Conservation (phyloP, 2,329 filamentous ascomycete genomes). For the Claviceps capensis region DNA sequence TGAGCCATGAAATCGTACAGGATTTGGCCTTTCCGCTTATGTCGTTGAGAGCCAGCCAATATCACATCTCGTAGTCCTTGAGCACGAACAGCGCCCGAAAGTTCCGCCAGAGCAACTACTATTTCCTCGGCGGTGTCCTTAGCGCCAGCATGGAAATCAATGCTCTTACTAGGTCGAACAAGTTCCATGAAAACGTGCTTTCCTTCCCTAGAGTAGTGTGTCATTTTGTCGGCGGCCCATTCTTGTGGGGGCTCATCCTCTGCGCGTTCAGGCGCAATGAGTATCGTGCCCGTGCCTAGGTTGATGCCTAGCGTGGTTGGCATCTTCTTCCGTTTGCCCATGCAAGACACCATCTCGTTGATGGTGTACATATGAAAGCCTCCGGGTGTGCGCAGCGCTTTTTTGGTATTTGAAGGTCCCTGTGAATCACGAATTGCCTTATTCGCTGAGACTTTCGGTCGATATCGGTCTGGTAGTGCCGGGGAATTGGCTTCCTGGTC, state of each 20-base stretch:
- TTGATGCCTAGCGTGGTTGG: slow-evolving; percentile 95
- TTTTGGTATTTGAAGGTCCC: slow-evolving; percentile 8
- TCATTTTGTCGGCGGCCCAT: slow-evolving; percentile 89
- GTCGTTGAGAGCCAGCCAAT: slow-evolving; percentile 55
- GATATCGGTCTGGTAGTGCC: slow-evolving; percentile 25
- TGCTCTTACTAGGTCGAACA: slow-evolving; percentile 79
- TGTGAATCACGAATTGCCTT: background rate
- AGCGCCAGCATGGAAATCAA: slow-evolving; percentile 92
- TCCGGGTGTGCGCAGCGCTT: slow-evolving; percentile 48
- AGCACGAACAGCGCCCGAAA: slow-evolving; percentile 74
- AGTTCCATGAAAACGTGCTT: slow-evolving; percentile 97
- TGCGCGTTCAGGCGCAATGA: slow-evolving; percentile 77
- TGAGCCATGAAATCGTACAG: slow-evolving; percentile 96
- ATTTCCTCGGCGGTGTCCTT: slow-evolving; percentile 97
- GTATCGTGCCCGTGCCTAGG: slow-evolving; percentile 71
- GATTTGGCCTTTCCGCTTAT: slow-evolving; percentile 71
- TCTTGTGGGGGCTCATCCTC: slow-evolving; percentile 76
- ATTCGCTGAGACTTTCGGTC: slow-evolving; percentile 4
- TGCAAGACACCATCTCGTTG: slow-evolving; percentile 92
- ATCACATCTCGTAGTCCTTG: slow-evolving; percentile 77
- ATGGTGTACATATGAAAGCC: slow-evolving; percentile 94
- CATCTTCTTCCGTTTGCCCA: slow-evolving; percentile 97
- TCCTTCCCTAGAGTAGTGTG: slow-evolving; percentile 94
- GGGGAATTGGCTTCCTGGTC: slow-evolving; percentile 21
- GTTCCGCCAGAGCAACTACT: slow-evolving; percentile 71